phyloP scores from a whole-genome alignment of 257 asterid genomes.

The Marsdenia floribunda region DNA sequence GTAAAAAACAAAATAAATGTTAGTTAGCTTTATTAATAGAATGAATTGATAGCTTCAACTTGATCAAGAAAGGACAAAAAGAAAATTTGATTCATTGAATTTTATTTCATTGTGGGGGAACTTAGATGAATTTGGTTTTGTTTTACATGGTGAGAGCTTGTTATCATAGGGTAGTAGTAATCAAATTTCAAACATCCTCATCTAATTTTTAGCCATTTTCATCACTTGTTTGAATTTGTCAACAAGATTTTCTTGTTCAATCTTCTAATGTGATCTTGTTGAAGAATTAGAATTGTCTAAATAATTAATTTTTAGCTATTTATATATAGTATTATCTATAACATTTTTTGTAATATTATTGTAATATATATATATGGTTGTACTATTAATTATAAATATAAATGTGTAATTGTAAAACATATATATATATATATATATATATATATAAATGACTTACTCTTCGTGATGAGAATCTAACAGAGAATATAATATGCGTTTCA shows the following conservation, averaged over 20 bases:
- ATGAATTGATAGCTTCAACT: conserved; percentile 19
- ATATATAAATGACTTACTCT: too few species aligned
- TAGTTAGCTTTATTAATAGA: background rate
- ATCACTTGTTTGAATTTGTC: background rate
- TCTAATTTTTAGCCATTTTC: too few species aligned
- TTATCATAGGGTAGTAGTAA: background rate
- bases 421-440: too few species aligned
- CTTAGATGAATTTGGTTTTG: background rate
- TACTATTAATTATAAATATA: too few species aligned
- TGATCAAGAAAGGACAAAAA: conserved; percentile 15
- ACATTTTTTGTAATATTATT: too few species aligned
- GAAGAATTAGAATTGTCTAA: background rate
- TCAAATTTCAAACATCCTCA: background rate
- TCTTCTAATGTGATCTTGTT: background rate
- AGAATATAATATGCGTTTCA: too few species aligned
- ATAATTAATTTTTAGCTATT: too few species aligned
- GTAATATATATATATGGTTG: too few species aligned
- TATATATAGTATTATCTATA: too few species aligned
- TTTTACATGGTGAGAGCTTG: background rate
- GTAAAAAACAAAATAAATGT: background rate
- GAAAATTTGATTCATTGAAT: conserved; percentile 20
- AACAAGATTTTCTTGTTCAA: background rate
- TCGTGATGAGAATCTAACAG: too few species aligned
- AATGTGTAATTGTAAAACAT: too few species aligned
- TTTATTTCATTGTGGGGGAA: background rate